Percentiles rank a stretch among this genome's conserved stretches.
Conservation (phyloP, 805 yeast species). For the Maudiozyma barnettii region DNA sequence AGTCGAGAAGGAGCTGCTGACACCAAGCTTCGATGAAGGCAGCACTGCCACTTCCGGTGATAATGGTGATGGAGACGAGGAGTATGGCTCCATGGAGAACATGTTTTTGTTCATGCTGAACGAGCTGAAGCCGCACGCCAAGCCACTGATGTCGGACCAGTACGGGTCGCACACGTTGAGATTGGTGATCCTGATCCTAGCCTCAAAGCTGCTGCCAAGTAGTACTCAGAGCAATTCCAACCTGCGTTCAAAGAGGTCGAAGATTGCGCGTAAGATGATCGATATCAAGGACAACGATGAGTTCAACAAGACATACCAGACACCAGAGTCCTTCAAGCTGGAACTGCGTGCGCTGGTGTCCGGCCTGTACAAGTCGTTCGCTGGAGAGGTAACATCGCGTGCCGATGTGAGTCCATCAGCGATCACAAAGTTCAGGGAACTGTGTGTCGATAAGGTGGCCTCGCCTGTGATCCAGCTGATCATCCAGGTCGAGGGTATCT, state of each 20-base stretch:
- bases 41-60: constrained; percentile 28
- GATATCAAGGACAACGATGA: constrained; percentile 74
- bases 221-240: constrained; percentile 58
- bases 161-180: constrained; percentile 87
- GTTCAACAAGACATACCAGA: constrained; percentile 54
- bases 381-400: constrained; percentile 21
- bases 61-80: constrained; percentile 32
- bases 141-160: constrained; percentile 56
- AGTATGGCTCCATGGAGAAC: constrained; percentile 50
- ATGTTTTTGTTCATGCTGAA: constrained; percentile 54
- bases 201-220: constrained; percentile 75
- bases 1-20: constrained; percentile 61
- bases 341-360: constrained; percentile 45
- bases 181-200: constrained; percentile 54
- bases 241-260: constrained; percentile 73
- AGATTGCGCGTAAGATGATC: constrained; percentile 87
- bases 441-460: constrained; percentile 69
- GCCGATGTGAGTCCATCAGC: constrained; percentile 26
- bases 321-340: constrained; percentile 58
- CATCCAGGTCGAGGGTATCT: constrained; percentile 71
- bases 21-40: constrained; percentile 31
- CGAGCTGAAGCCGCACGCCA: constrained; percentile 54
- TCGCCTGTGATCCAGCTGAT: constrained; percentile 81
- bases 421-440: constrained; percentile 50
- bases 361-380: constrained; percentile 29